Percentiles rank a stretch among this genome's conserved stretches.
Evolutionary conservation across 192 early-diverging fungal genomes (phyloP).

Genomic region (Entomortierella lignicola): DNA sequence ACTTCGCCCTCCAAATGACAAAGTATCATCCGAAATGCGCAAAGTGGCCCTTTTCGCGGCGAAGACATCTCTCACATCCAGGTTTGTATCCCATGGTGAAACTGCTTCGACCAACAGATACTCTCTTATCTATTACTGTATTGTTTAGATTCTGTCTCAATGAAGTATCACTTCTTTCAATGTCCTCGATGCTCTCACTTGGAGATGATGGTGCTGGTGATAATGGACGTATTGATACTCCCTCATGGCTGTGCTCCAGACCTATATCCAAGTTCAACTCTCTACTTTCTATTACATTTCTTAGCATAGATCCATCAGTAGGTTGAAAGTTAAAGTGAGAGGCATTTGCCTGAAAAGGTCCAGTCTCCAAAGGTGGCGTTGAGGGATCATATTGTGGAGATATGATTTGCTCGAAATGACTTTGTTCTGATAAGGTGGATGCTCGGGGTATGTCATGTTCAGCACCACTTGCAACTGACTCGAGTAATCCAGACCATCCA

Average conservation of each 20-base stretch:
- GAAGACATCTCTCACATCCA: constrained; percentile 33
- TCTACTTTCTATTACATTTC: not conserved
- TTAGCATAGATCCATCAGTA: not conserved
- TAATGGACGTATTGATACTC: constrained; percentile 9
- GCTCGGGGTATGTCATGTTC: not conserved
- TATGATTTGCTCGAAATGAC: constrained; percentile 6
- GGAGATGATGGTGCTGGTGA: constrained; percentile 33
- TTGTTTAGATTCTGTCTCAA: not conserved
- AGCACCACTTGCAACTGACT: not conserved
- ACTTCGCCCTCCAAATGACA: too few species aligned
- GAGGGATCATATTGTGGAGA: constrained; percentile 8
- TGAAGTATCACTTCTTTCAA: not conserved
- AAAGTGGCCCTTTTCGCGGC: constrained; percentile 45
- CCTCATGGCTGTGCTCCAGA: not conserved
- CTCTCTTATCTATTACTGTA: not conserved
- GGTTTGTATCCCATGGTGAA: constrained; percentile 40
- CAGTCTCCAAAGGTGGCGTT: constrained; percentile 24
- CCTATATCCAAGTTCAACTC: not conserved
- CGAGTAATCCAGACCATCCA: constrained; percentile 17
- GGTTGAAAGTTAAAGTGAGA: not conserved
- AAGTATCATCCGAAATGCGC: constrained; percentile 17
- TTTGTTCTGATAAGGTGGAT: not conserved
- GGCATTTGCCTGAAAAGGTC: not conserved
- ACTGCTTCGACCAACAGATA: not conserved
- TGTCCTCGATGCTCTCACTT: not conserved